Evolutionary conservation across 1,284 basidiomycete species (phyloP).

Genomic region (Trametes polyzona): DNA sequence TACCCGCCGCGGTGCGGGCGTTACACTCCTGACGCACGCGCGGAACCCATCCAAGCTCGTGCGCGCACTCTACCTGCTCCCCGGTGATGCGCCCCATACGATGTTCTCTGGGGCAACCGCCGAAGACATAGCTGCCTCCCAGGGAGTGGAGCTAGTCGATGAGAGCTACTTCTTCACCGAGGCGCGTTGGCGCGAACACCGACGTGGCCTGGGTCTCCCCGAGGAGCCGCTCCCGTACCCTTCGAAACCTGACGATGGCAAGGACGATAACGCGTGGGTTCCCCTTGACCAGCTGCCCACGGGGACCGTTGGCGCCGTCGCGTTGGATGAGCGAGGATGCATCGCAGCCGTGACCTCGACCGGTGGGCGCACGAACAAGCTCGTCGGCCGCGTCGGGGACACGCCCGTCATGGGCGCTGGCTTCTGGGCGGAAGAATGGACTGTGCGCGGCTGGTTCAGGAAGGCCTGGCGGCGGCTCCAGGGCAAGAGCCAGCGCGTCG

Average conservation of each 20-base stretch:
- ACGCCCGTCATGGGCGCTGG: conserved; percentile 80
- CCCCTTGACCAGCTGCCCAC: conserved; percentile 65
- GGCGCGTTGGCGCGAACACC: conserved; percentile 74
- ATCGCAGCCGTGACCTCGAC: conserved; percentile 78
- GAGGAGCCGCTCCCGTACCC: conserved; percentile 56
- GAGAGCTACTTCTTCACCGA: conserved; percentile 79
- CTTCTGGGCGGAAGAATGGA: conserved; percentile 85
- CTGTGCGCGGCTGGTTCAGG: conserved; percentile 41
- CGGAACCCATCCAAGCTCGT: conserved; percentile 78
- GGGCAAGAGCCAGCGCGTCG: conserved; percentile 43
- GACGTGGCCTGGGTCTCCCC: conserved; percentile 70
- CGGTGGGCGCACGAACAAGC: conserved; percentile 82
- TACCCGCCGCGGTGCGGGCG: conserved; percentile 62
- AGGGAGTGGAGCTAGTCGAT: conserved; percentile 64
- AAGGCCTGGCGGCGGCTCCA: conserved; percentile 45
- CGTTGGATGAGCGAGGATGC: conserved; percentile 73
- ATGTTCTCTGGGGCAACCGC: conserved; percentile 71
- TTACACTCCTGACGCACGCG: conserved; percentile 67
- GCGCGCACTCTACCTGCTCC: conserved; percentile 70
- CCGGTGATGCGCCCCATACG: conserved; percentile 61
- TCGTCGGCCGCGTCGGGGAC: conserved; percentile 80
- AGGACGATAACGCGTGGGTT: conserved; percentile 26
- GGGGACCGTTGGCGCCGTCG: conserved; percentile 85
- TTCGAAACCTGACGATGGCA: conserved; percentile 20
- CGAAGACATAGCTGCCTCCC: conserved; percentile 58